Percentiles rank a stretch among this genome's conserved stretches.
These are phyloP conservation scores for Fusarium sororula DNA, from an alignment of 2,329 filamentous ascomycete genomes.

Conservation along the genomic window DNA sequence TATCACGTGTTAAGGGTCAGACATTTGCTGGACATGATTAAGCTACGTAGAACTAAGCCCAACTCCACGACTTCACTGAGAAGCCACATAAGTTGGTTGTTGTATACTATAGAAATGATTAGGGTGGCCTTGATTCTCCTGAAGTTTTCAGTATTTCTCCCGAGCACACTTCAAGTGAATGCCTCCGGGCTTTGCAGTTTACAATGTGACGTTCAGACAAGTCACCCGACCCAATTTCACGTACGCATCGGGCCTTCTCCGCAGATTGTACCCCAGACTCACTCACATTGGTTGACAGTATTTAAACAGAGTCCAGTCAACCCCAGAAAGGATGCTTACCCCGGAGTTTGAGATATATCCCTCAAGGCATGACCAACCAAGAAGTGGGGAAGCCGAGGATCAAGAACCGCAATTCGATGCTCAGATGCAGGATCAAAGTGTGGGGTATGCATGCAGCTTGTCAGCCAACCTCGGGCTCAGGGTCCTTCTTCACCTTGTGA, in stretches of 20 bases:
- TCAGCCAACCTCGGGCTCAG: not conserved
- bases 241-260: not conserved
- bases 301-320: not conserved
- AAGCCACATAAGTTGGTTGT: accelerated
- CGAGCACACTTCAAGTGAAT: not conserved
- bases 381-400: not conserved
- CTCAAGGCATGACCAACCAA: not conserved
- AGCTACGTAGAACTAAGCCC: accelerated
- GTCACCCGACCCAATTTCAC: not conserved
- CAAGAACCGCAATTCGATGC: not conserved
- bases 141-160: not conserved
- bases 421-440: not conserved
- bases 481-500: not conserved
- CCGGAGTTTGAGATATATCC: not conserved
- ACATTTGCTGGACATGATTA: accelerated
- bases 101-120: accelerated
- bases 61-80: accelerated
- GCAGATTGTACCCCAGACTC: too few relatives aligned
- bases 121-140: too few relatives aligned
- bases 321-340: not conserved
- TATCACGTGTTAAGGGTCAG: too few relatives aligned
- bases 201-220: too few relatives aligned
- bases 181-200: accelerated
- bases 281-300: not conserved
- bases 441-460: not conserved